Conservation (phyloP, 2,329 filamentous ascomycete species). For the Neobulgaria alba region DNA sequence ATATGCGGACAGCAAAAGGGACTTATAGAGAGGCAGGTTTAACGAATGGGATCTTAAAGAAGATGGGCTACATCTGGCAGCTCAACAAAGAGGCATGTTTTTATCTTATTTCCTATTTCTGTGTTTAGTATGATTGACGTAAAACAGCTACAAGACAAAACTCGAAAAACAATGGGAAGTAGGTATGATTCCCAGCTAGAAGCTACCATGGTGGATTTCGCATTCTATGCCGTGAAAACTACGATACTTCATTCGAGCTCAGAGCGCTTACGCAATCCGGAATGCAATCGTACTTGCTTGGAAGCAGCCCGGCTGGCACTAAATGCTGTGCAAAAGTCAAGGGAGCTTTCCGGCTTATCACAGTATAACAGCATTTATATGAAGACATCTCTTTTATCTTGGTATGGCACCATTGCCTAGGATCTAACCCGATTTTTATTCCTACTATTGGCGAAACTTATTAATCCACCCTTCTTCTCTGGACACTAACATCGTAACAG, state of each 20-base stretch:
- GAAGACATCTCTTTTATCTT: conserved; percentile 5
- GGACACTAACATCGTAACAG: conserved; percentile 2
- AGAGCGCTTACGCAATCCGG: too few relatives aligned
- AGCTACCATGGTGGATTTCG: conserved; percentile 8
- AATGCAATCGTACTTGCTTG: conserved; percentile 1
- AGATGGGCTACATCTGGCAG: conserved; percentile 6
- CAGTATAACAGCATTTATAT: conserved; percentile 10
- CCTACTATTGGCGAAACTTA: too few relatives aligned
- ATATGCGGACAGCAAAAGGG: background rate
- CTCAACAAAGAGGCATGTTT: conserved; percentile 1
- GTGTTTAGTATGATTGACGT: too few relatives aligned
- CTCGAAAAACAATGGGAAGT: background rate
- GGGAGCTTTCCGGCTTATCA: conserved; percentile 2
- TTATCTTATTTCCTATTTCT: too few relatives aligned
- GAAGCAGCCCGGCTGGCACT: conserved; percentile 5
- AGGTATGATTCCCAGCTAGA: conserved; percentile 5
- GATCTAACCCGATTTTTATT: too few relatives aligned
- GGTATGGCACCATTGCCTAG: too few relatives aligned
- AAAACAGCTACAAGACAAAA: background rate
- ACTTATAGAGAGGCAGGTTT: background rate
- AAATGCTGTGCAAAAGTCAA: conserved; percentile 3
- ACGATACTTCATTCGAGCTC: conserved; percentile 5
- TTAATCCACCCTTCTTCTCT: too few relatives aligned
- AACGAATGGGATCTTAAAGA: background rate
- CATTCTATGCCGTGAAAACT: conserved; percentile 9